Percentiles rank a stretch among this genome's conserved stretches.
Conservation (phyloP, 2,329 filamentous ascomycete species). For the Colletotrichum scovillei region DNA sequence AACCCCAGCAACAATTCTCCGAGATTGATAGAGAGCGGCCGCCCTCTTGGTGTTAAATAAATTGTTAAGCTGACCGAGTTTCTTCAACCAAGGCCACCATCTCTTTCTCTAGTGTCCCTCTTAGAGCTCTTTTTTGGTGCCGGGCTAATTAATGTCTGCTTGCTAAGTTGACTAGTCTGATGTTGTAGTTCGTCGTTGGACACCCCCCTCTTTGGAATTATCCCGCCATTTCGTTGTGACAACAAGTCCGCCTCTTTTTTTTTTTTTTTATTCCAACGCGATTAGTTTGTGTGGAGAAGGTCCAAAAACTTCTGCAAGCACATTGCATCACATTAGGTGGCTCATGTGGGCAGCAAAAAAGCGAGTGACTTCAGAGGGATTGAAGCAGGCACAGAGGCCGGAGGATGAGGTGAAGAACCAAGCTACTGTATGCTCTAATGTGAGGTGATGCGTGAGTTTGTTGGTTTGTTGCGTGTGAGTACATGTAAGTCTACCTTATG, state of each 20-base stretch:
- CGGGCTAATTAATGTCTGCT: not conserved
- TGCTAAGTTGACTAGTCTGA: not conserved
- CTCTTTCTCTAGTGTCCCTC: not conserved
- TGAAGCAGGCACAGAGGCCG: not conserved
- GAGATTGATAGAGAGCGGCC: not conserved
- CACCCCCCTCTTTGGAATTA: not conserved
- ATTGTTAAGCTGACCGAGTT: constrained; percentile 22
- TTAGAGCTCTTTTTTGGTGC: not conserved
- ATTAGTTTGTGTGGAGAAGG: not conserved
- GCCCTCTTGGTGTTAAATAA: constrained; percentile 6
- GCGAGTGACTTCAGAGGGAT: not conserved
- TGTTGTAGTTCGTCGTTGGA: not conserved
- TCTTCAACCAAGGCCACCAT: not conserved
- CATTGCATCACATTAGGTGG: not conserved
- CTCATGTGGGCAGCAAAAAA: not conserved
- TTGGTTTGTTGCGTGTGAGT: not conserved
- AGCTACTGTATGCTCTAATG: not conserved
- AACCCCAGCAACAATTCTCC: no score
- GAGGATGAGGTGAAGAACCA: not conserved
- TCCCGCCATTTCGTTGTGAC: not conserved
- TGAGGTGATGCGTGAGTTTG: not conserved
- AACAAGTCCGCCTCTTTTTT: not conserved
- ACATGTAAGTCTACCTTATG: not conserved
- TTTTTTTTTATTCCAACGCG: no score
- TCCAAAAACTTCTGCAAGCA: not conserved